Evolutionary conservation across 2,329 filamentous ascomycete genomes (phyloP).

Genomic region (Rutstroemia sp.): DNA sequence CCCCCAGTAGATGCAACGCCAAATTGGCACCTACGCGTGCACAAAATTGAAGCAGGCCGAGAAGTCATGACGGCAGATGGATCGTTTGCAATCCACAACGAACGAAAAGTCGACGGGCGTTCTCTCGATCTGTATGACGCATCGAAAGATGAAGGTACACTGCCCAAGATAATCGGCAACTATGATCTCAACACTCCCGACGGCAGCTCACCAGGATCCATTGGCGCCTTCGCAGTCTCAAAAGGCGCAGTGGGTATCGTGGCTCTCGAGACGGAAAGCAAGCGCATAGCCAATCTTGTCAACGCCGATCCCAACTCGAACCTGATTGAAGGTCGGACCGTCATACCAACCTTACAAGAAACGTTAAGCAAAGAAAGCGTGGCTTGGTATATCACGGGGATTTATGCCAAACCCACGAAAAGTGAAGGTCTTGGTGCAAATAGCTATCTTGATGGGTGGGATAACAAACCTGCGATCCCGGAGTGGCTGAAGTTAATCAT

Average conservation of each 20-base stretch:
- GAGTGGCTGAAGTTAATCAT: constrained; percentile 42
- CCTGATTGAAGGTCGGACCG: constrained; percentile 62
- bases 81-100: constrained; percentile 60
- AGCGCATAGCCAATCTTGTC: constrained; percentile 51
- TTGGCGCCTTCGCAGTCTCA: constrained; percentile 49
- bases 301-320: constrained; percentile 77
- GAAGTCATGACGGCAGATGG: constrained; percentile 67
- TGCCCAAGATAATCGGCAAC: constrained; percentile 50
- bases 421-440: constrained; percentile 29
- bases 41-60: constrained; percentile 52
- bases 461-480: constrained; percentile 48
- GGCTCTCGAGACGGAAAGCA: constrained; percentile 36
- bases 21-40: constrained; percentile 64
- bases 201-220: constrained; percentile 42
- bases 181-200: constrained; percentile 50
- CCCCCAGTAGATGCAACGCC: constrained; percentile 50
- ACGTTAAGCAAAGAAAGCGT: constrained; percentile 50
- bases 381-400: constrained; percentile 61
- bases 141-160: constrained; percentile 41
- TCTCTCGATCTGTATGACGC: constrained; percentile 44
- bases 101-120: constrained; percentile 40
- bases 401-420: constrained; percentile 50
- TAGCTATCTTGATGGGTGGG: constrained; percentile 55
- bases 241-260: constrained; percentile 50
- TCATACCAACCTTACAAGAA: constrained; percentile 62